Base-by-base conservation (phyloP, 495 filamentous ascomycete species). In the Annulohypoxylon bovei region DNA sequence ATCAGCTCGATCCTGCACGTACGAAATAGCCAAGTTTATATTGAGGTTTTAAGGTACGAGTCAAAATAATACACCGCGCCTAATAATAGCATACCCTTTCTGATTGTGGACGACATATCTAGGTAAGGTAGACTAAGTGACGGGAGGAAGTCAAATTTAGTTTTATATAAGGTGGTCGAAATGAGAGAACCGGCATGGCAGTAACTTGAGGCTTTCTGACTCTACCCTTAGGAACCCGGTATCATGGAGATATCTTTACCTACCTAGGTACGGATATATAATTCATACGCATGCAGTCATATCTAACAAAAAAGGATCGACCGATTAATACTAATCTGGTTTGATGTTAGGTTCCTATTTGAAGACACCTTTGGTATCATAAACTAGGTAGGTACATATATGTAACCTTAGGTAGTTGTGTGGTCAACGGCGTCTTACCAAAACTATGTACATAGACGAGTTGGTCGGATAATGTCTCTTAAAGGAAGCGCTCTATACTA, bases 291-390 rank as follows among this genome's bases (percentile, higher is more conserved):
- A 40, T 40, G 14, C 6, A n/a, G 37, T 40, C n/a, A n/a, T n/a
- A n/a, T n/a, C n/a, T 40, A 16, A 40, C 6, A 37, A 16, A 16
- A 47, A 49, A 57, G 16, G 35, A 50, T 52, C 18, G 11, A 8
- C 18, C 50, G 50, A 62, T 57, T 42, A 39, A 22, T 44, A 28
- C 44, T 30, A 44, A 69, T 64, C 42, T 54, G 18, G 32, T 32
- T 55, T 25, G 18, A 46, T 1, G 11, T 11, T 27, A 30, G 32
- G 2, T 28, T 53, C 23, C 6, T 6, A 47, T 25, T 12, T 7
- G 11, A 11, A 23, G 20, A 18, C 16, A 6, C 40, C 3, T 12
- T 44, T 14, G 6, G 20, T 9, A 23, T 46, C 42, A 22, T 16
- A 16, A 16, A 16, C 37, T 40, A 4, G n/a, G n/a, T n/a, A n/a